Conservation (phyloP, 2,329 filamentous ascomycete species). For the Epichloe aotearoae region DNA sequence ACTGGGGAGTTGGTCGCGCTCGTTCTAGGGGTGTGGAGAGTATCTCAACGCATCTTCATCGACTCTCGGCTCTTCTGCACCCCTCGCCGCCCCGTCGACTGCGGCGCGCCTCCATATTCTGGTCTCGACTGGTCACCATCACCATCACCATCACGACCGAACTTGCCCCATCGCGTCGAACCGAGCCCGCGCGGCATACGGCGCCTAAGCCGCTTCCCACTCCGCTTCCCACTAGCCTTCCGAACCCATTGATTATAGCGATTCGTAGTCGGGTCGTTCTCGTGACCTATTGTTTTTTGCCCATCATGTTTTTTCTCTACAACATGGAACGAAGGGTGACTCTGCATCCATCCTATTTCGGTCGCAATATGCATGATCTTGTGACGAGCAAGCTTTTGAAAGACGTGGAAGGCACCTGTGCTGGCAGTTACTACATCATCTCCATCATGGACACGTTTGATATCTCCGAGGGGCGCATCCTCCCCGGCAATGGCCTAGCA, state of each 20-base stretch:
- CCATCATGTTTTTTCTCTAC: slow-evolving; percentile 91
- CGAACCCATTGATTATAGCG: neutral
- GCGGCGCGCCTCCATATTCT: neutral
- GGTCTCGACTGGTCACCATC: neutral
- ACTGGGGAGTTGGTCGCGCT: slow-evolving; percentile 9
- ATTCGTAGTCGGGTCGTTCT: neutral
- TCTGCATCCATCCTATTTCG: slow-evolving; percentile 94
- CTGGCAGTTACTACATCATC: slow-evolving; percentile 93
- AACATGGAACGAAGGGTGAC: slow-evolving; percentile 91
- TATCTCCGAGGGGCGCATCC: slow-evolving; percentile 82
- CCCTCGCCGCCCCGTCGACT: slow-evolving; percentile 3
- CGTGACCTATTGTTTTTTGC: neutral
- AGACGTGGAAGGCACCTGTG: slow-evolving; percentile 91
- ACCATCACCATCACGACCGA: neutral
- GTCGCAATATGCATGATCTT: slow-evolving; percentile 81
- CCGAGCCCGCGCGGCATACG: neutral
- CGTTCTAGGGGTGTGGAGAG: slow-evolving; percentile 8
- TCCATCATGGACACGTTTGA: slow-evolving; percentile 95
- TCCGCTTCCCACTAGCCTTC: neutral
- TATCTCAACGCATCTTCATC: slow-evolving; percentile 1
- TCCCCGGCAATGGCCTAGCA: slow-evolving; percentile 81
- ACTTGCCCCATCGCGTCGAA: neutral
- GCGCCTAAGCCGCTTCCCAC: neutral
- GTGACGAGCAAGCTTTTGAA: slow-evolving; percentile 80
- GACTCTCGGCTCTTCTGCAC: slow-evolving; percentile 6